phyloP scores from a whole-genome alignment of 495 filamentous ascomycete species.

The Podospora australis region DNA sequence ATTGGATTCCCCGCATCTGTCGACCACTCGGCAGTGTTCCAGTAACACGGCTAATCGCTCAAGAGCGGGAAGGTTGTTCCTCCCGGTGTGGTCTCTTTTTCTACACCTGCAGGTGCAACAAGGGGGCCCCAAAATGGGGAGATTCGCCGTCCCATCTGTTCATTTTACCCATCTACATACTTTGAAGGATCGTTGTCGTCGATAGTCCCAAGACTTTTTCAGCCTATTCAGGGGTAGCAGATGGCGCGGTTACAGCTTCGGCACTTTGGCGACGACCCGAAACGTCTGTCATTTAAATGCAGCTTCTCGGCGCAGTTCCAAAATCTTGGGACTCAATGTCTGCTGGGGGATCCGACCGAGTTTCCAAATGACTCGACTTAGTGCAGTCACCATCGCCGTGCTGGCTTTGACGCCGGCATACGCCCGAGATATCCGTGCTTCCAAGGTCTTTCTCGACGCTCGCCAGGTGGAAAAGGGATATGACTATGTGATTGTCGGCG shows the following conservation, averaged over 20 bases:
- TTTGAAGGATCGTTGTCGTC: neutral
- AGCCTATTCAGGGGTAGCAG: neutral
- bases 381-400: neutral
- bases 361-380: neutral
- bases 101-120: neutral
- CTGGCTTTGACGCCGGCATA: conserved; percentile 1
- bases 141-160: neutral
- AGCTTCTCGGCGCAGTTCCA: neutral
- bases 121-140: neutral
- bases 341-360: neutral
- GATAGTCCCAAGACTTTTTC: neutral
- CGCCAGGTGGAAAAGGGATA: conserved; percentile 33
- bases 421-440: neutral
- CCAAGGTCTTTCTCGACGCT: conserved; percentile 7
- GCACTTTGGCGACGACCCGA: neutral
- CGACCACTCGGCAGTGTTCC: neutral
- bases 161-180: neutral
- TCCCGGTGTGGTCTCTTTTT: too few relatives aligned
- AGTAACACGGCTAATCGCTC: neutral
- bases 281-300: neutral
- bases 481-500: conserved; percentile 83
- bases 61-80: too few relatives aligned
- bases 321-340: neutral
- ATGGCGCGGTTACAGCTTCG: neutral
- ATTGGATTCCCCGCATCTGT: neutral